These are phyloP conservation scores for Lachnellula arida DNA, from an alignment of 2,329 filamentous ascomycete genomes.

Conservation along the genomic window DNA sequence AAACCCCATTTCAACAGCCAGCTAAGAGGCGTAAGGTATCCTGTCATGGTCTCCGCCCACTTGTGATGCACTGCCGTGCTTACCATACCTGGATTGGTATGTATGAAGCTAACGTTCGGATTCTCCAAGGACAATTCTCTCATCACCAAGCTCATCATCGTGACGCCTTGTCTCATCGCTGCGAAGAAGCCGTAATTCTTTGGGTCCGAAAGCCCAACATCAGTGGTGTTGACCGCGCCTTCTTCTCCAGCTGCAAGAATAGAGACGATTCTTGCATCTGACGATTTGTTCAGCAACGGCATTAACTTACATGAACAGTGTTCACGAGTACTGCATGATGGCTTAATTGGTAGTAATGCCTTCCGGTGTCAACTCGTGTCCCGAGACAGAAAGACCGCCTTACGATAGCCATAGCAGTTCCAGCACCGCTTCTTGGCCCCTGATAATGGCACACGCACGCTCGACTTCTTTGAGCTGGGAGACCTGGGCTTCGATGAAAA, in stretches of 20 bases:
- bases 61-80: neutral
- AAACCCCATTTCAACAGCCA: neutral
- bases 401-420: neutral
- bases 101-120: neutral
- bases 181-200: neutral
- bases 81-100: neutral
- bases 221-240: neutral
- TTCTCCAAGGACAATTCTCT: neutral
- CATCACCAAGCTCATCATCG: neutral
- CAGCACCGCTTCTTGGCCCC: neutral
- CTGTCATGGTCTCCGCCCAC: neutral
- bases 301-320: neutral
- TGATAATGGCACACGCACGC: neutral
- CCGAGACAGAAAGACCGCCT: neutral
- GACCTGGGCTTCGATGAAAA: neutral
- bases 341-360: neutral
- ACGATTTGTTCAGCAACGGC: neutral
- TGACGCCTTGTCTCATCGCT: neutral
- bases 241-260: neutral
- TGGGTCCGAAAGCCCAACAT: neutral
- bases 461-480: neutral
- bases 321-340: neutral
- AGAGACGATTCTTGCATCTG: neutral
- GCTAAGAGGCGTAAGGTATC: neutral
- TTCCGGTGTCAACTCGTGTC: neutral